Evolutionary conservation across 1,284 basidiomycete species (phyloP).

Genomic region (Fomes fomentarius): DNA sequence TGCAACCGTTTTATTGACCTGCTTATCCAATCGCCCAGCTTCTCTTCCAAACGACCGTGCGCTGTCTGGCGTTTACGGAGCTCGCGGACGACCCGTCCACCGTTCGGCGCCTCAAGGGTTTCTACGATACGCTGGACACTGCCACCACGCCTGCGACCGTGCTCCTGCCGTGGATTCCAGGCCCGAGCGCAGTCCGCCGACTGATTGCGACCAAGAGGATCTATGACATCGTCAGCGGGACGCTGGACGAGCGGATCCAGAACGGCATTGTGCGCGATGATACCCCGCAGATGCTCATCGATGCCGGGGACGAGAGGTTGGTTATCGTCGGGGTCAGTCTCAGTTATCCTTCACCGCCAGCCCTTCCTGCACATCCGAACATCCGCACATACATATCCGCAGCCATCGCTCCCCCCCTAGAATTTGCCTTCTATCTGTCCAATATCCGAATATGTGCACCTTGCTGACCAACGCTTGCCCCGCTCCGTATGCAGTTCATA

Average conservation of each 20-base stretch:
- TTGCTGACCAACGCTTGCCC: conserved; percentile 19
- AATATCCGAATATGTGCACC: no score
- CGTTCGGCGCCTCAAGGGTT: conserved; percentile 58
- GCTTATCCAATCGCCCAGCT: conserved; percentile 50
- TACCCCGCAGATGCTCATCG: conserved; percentile 72
- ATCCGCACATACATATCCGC: no score
- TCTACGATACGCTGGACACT: conserved; percentile 68
- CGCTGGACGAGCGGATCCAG: conserved; percentile 55
- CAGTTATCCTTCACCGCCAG: conserved; percentile 8
- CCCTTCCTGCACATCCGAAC: neutral
- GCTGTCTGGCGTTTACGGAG: conserved; percentile 65
- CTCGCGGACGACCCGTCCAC: conserved; percentile 63
- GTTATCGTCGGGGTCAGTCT: conserved; percentile 67
- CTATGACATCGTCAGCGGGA: conserved; percentile 63
- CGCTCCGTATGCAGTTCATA: conserved; percentile 63
- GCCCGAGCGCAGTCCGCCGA: conserved; percentile 68
- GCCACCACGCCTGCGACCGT: conserved; percentile 73
- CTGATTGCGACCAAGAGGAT: conserved; percentile 71
- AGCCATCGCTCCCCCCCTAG: no score
- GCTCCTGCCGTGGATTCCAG: conserved; percentile 73
- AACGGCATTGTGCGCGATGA: conserved; percentile 62
- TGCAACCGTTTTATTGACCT: conserved; percentile 1
- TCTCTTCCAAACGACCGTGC: conserved; percentile 70
- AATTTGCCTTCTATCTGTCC: no score
- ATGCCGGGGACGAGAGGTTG: conserved; percentile 64